Evolutionary conservation across 768 basidiomycete species (phyloP).

Genomic region (Tulasnella sp.): DNA sequence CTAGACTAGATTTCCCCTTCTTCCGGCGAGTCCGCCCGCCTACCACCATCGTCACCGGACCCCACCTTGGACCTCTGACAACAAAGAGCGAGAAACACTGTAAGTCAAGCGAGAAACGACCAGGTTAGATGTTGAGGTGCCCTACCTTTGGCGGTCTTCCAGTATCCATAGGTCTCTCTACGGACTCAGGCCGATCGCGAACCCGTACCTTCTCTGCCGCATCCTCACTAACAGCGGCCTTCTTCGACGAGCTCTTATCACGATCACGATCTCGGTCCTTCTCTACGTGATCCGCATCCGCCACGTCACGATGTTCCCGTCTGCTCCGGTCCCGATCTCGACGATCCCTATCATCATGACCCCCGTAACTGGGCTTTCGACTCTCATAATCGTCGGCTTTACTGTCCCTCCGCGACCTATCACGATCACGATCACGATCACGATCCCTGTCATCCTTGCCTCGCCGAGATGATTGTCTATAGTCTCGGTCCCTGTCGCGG

Average conservation of each 20-base stretch:
- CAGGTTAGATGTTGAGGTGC: slow-evolving; percentile 22
- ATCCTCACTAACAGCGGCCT: slow-evolving; percentile 17
- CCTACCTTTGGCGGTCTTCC: slow-evolving; percentile 19
- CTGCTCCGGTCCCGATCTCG: slow-evolving; percentile 17
- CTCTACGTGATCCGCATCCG: slow-evolving; percentile 29
- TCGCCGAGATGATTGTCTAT: slow-evolving; percentile 19
- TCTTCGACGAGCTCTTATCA: slow-evolving; percentile 1
- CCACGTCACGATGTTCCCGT: slow-evolving; percentile 21
- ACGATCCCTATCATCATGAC: slow-evolving; percentile 16
- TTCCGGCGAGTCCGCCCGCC: slow-evolving; percentile 62
- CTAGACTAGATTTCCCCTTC: slow-evolving; percentile 64
- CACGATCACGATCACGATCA: slow-evolving; percentile 18
- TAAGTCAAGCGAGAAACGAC: slow-evolving; percentile 19
- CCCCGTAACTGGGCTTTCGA: background rate
- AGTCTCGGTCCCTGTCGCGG: slow-evolving; percentile 21
- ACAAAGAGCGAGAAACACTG: slow-evolving; percentile 21
- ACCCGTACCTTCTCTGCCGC: slow-evolving; percentile 9
- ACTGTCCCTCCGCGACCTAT: slow-evolving; percentile 14
- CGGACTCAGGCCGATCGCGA: slow-evolving; percentile 22
- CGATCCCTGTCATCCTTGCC: background rate
- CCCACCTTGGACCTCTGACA: slow-evolving; percentile 10
- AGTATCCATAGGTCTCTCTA: slow-evolving; percentile 19
- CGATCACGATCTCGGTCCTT: slow-evolving; percentile 34
- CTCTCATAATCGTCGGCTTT: background rate
- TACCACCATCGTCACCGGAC: background rate